Conservation (phyloP, 805 yeast species). For the Zygosaccharomyces lentus region DNA sequence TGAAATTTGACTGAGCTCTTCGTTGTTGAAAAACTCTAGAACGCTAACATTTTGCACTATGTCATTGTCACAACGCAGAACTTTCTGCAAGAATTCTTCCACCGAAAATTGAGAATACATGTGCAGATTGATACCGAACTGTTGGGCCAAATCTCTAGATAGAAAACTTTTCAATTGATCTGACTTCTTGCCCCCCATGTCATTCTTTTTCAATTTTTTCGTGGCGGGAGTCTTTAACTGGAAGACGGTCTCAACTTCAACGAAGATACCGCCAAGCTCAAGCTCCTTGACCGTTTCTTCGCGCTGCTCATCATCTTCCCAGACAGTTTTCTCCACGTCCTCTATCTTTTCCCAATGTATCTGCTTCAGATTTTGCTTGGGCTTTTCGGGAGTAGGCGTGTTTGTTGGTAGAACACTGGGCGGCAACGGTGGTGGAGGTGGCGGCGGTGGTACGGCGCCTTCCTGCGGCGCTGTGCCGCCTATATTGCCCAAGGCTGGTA, state of each 20-base stretch:
- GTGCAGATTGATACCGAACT: slow-evolving; percentile 74
- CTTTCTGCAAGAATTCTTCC: slow-evolving; percentile 49
- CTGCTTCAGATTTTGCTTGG: slow-evolving; percentile 62
- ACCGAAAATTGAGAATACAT: slow-evolving; percentile 51
- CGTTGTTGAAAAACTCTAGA: slow-evolving; percentile 65
- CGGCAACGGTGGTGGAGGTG: slow-evolving; percentile 28
- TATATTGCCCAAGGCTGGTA: slow-evolving; percentile 28
- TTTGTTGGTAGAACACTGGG: slow-evolving; percentile 10
- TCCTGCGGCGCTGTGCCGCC: slow-evolving; percentile 7
- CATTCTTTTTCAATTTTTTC: slow-evolving; percentile 35
- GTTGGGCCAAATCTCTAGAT: slow-evolving; percentile 70
- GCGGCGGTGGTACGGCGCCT: slow-evolving; percentile 32
- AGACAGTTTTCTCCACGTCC: slow-evolving; percentile 53
- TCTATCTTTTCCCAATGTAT: slow-evolving; percentile 80
- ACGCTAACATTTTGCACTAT: slow-evolving; percentile 52
- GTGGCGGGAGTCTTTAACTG: slow-evolving; percentile 42
- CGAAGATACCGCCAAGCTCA: slow-evolving; percentile 56
- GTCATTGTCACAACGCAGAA: slow-evolving; percentile 56
- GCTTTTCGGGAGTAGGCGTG: slow-evolving; percentile 33
- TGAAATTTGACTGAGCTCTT: slow-evolving; percentile 57
- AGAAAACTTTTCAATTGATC: slow-evolving; percentile 49
- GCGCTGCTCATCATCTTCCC: slow-evolving; percentile 47
- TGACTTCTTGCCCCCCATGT: slow-evolving; percentile 15
- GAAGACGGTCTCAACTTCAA: slow-evolving; percentile 58
- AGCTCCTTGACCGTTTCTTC: slow-evolving; percentile 45